Percentiles rank a stretch among this genome's conserved stretches.
Evolutionary conservation across 345 rosid genomes (phyloP).

Genomic region (Syzygium jambos): DNA sequence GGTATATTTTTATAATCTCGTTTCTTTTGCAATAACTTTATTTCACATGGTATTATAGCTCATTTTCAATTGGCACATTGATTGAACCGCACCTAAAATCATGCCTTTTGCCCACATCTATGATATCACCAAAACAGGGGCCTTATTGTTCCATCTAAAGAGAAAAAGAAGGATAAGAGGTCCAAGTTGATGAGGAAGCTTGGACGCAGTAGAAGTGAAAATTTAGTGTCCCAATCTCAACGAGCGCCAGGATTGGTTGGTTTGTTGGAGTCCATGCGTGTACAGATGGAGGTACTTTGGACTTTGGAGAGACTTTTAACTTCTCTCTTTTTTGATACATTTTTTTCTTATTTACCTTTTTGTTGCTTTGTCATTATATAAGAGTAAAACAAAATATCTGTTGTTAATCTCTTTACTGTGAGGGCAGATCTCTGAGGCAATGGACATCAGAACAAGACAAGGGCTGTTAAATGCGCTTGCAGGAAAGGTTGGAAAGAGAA

Average conservation of each 20-base stretch:
- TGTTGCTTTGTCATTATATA: not conserved
- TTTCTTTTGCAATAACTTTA: constrained; percentile 4
- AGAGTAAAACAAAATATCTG: not conserved
- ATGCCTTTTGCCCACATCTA: not conserved
- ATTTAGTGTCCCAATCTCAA: constrained; percentile 44
- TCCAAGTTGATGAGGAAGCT: constrained; percentile 92
- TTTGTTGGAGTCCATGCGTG: constrained; percentile 82
- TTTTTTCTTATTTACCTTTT: not conserved
- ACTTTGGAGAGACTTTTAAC: not conserved
- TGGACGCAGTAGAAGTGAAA: constrained; percentile 74
- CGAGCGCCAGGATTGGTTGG: constrained; percentile 68
- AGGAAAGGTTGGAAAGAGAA: constrained; percentile 91
- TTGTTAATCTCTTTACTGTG: not conserved
- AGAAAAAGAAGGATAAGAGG: constrained; percentile 74
- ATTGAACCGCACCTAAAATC: not conserved
- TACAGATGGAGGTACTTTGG: constrained; percentile 83
- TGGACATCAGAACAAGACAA: constrained; percentile 94
- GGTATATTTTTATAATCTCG: constrained; percentile 35
- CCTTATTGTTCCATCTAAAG: constrained; percentile 86
- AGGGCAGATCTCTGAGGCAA: constrained; percentile 78
- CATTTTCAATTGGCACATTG: not conserved
- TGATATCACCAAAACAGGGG: constrained; percentile 36
- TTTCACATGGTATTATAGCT: not conserved
- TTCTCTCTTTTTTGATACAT: not conserved
- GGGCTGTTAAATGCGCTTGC: constrained; percentile 84